phyloP scores from a whole-genome alignment of 2,329 filamentous ascomycete species.

The Pyrenophora teres region DNA sequence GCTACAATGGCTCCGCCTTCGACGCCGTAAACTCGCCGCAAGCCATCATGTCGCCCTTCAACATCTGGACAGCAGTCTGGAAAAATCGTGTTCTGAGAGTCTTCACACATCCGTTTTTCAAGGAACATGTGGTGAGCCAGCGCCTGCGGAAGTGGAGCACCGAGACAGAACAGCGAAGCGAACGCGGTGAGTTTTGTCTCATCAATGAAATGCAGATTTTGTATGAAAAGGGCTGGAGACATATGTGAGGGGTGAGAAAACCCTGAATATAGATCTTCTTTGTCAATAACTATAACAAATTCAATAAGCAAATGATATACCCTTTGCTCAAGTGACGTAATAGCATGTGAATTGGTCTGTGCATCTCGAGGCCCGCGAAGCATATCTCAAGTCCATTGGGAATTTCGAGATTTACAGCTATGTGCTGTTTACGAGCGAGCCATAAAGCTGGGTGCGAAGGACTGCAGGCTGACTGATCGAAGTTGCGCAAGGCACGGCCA shows the following conservation, averaged over 20 bases:
- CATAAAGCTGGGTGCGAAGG: no score
- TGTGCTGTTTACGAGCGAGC: no score
- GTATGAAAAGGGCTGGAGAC: constrained; percentile 43
- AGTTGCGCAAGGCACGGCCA: no score
- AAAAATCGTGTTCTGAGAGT: constrained; percentile 17
- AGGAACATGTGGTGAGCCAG: constrained; percentile 13
- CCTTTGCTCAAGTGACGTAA: no score
- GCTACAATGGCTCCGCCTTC: constrained; percentile 57
- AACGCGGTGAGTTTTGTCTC: constrained; percentile 41
- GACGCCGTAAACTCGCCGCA: constrained; percentile 15
- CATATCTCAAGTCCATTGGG: no score
- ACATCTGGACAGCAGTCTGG: constrained; percentile 19
- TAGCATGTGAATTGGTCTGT: no score
- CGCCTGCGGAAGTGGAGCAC: constrained; percentile 15
- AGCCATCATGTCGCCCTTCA: constrained; percentile 12
- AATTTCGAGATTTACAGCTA: no score
- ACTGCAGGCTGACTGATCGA: no score
- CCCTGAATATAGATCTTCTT: not conserved
- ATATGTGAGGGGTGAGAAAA: constrained; percentile 28
- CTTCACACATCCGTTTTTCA: constrained; percentile 14
- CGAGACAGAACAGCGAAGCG: constrained; percentile 11
- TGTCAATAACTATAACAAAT: no score
- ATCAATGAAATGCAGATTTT: constrained; percentile 50
- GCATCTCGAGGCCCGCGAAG: no score
- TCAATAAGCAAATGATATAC: no score